These are phyloP conservation scores for Erysimum cheiranthoides DNA, from an alignment of 345 rosid genomes.

Conservation along the genomic window DNA sequence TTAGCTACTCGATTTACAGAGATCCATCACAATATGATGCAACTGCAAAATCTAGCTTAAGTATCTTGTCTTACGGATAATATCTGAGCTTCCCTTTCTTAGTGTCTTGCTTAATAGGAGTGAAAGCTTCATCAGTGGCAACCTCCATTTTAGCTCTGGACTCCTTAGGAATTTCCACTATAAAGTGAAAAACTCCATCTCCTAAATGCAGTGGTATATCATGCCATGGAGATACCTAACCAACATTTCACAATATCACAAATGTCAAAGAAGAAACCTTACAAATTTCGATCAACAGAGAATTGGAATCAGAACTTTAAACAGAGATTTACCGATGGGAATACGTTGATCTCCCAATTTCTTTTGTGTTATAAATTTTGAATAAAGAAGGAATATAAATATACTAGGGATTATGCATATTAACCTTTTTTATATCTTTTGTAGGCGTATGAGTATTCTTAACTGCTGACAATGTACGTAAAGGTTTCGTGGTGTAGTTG, in stretches of 20 bases:
- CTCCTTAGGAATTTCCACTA: conserved; percentile 91
- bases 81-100: conserved; percentile 51
- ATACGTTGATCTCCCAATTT: too few relatives aligned
- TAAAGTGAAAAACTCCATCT: conserved; percentile 73
- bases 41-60: background rate
- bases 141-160: conserved; percentile 97
- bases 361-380: too few relatives aligned
- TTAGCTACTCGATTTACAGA: background rate
- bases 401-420: background rate
- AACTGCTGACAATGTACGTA: rapidly evolving
- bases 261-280: background rate
- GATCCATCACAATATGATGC: background rate
- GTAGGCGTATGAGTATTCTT: too few relatives aligned
- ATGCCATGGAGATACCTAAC: conserved; percentile 97
- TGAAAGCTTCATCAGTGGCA: conserved; percentile 92
- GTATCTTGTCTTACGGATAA: conserved; percentile 41
- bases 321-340: conserved; percentile 50
- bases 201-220: conserved; percentile 83
- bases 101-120: conserved; percentile 93
- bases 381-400: background rate
- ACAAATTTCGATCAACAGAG: background rate
- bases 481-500: conserved; percentile 97
- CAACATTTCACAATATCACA: conserved; percentile 1
- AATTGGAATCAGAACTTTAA: background rate
- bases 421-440: too few relatives aligned